phyloP scores from a whole-genome alignment of 163 green algal species.

The Volvox carteri region DNA sequence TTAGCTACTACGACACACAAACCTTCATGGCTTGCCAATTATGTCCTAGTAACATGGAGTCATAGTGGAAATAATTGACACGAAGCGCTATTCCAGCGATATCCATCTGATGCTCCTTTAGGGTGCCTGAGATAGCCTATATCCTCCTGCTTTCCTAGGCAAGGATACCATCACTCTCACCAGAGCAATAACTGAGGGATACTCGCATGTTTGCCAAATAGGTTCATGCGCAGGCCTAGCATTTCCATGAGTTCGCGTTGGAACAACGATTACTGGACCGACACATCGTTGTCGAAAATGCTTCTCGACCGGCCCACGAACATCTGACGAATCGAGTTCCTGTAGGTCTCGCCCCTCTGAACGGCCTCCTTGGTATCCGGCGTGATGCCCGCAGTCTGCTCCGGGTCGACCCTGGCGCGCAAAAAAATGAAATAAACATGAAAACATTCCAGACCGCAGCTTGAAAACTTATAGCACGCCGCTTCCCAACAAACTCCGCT shows the following conservation, averaged over 20 bases:
- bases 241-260: neutral
- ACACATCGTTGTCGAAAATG: conserved; percentile 51
- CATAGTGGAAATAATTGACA: too few species aligned
- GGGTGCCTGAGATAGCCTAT: neutral
- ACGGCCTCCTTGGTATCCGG: conserved; percentile 24
- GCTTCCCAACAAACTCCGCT: neutral
- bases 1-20: too few species aligned
- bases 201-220: neutral
- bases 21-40: too few species aligned
- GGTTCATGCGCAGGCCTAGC: neutral
- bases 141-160: neutral
- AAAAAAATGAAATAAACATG: neutral
- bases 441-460: neutral
- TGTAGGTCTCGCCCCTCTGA: conserved; percentile 33
- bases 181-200: neutral
- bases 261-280: neutral
- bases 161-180: neutral
- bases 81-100: neutral
- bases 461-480: too few species aligned
- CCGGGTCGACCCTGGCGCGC: conserved; percentile 36
- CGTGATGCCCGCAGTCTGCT: conserved; percentile 34
- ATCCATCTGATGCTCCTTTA: neutral
- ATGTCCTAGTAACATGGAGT: too few species aligned
- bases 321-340: conserved; percentile 42
- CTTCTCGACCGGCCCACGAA: conserved; percentile 14